These are phyloP conservation scores for Durio zibethinus DNA, from an alignment of 345 rosid genomes.

Conservation along the genomic window DNA sequence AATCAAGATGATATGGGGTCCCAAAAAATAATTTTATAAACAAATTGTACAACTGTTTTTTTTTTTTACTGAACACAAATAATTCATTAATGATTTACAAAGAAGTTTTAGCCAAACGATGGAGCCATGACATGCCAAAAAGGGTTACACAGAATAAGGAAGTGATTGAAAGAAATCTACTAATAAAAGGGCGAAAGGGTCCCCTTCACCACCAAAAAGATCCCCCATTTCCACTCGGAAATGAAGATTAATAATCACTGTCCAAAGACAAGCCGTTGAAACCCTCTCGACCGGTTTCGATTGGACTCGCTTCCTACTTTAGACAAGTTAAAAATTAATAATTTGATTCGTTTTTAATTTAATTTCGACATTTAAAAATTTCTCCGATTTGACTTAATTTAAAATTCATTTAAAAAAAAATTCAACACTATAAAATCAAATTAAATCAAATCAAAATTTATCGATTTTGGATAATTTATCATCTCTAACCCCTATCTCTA, in stretches of 20 bases:
- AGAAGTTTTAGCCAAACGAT: neutral
- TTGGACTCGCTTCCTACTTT: no score
- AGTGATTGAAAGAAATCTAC: neutral
- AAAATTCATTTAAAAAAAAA: no score
- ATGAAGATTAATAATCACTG: conserved; percentile 4
- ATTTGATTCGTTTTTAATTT: no score
- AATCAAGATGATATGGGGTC: neutral
- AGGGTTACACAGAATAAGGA: neutral
- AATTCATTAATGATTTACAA: neutral
- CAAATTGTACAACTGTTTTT: neutral
- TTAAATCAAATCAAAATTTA: no score
- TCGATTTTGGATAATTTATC: no score
- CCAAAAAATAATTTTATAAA: neutral
- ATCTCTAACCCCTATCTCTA: no score
- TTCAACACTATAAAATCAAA: no score
- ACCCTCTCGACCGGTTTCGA: no score
- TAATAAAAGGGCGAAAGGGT: neutral
- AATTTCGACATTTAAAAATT: no score
- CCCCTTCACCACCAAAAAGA: neutral
- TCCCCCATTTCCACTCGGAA: conserved; percentile 7
- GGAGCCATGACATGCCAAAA: neutral
- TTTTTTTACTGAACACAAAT: neutral
- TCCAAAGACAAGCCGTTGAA: neutral
- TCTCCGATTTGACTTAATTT: no score
- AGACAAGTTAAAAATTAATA: no score